phyloP scores from a whole-genome alignment of 2,329 filamentous ascomycete genomes.

The Setomelanomma holmii region DNA sequence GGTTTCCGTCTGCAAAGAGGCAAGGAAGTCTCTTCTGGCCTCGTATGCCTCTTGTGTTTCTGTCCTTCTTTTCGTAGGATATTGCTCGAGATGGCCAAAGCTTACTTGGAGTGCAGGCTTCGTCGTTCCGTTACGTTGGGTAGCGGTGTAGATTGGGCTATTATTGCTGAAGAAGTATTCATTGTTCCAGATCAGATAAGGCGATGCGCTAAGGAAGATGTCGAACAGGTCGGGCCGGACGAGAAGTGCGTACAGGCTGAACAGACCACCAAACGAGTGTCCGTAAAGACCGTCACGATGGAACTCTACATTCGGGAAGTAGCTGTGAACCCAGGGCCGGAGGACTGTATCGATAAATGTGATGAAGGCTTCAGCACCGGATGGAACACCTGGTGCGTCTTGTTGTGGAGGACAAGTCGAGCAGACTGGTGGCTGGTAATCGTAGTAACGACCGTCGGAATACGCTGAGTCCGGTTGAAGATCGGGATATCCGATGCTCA shows the following conservation, averaged over 20 bases:
- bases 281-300: neutral
- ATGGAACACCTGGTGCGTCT: neutral
- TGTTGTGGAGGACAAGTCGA: neutral
- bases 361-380: neutral
- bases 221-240: neutral
- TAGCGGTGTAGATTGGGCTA: neutral
- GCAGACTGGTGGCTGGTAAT: neutral
- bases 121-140: neutral
- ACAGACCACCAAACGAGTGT: neutral
- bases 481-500: neutral
- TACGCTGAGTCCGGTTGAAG: neutral
- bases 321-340: neutral
- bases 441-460: neutral
- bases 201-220: neutral
- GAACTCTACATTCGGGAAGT: neutral
- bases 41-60: neutral
- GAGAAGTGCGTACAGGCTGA: neutral
- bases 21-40: neutral
- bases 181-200: neutral
- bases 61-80: neutral
- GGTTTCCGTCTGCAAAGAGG: neutral
- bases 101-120: neutral
- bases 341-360: neutral
- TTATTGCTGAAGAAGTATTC: neutral
- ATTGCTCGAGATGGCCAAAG: neutral